A percentile compares a stretch with the other conserved stretches of the same genome.
Conservation (phyloP, 2,329 filamentous ascomycete species). For the Pseudogymnoascus sp. region DNA sequence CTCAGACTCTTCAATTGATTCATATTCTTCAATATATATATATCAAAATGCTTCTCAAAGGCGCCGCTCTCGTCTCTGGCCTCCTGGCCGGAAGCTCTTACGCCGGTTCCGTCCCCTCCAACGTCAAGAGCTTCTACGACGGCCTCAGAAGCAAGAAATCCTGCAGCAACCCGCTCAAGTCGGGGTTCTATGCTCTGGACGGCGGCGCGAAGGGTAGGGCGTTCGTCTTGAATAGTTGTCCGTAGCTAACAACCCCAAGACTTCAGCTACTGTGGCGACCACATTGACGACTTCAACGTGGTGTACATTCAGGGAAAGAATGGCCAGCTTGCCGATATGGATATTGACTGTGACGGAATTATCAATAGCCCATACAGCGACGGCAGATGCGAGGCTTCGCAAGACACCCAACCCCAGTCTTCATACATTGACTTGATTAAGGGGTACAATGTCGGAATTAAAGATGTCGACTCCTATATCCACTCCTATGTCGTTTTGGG, state of each 20-base stretch:
- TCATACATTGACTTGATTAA: constrained; percentile 36
- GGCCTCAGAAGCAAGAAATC: constrained; percentile 31
- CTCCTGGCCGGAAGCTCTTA: background rate
- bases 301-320: constrained; percentile 41
- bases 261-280: constrained; percentile 41
- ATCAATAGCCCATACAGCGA: constrained; percentile 34
- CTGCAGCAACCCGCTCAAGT: constrained; percentile 33
- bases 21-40: constrained; percentile 3
- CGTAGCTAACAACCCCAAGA: constrained; percentile 17
- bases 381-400: constrained; percentile 38
- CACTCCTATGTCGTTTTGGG: constrained; percentile 47
- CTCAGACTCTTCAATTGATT: background rate
- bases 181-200: constrained; percentile 34
- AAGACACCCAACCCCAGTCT: constrained; percentile 39
- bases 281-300: constrained; percentile 31
- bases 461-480: constrained; percentile 42
- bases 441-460: constrained; percentile 32
- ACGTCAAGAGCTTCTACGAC: constrained; percentile 36
- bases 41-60: constrained; percentile 3
- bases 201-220: constrained; percentile 31
- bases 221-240: background rate
- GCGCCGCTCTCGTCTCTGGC: background rate
- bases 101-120: constrained; percentile 32
- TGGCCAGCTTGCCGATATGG: constrained; percentile 43
- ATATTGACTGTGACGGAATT: constrained; percentile 49